Base-by-base conservation (phyloP, 371 early-diverging fungal genomes). In the Circinella minor region DNA sequence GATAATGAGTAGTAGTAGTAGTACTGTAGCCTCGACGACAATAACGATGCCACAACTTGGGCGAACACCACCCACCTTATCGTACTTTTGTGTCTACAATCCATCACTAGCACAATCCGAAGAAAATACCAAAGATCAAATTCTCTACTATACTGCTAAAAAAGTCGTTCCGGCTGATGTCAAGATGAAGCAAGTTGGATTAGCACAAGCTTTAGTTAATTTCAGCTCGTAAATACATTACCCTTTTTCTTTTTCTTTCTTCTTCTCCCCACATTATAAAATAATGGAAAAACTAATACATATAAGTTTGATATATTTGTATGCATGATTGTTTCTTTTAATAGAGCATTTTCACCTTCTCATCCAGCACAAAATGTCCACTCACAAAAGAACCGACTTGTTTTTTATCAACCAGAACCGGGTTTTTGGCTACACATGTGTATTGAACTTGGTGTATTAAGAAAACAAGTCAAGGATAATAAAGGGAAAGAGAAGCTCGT, bases 181-280 rank as follows among this genome's bases (percentile, higher is more conserved):
- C 60, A 90, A 92, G 78, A 85, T 94, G 77, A 86, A 93, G 39
- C 93, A 94, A 71, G 88, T 94, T 38, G 96, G 96, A 5, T 77
- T 94, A 39, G 93, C 93, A 9, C 91, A 93, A 66, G 95, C 93
- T 1, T 76, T 94, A 17, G 90, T 93, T 43, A 89, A 92, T 67
- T 94, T 94, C 77, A 89, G 92, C 48, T 80, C 79, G 93, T 92
- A 84, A 43, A 43, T 27, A 27, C 27, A 27, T 1, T 27, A 27
- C 27, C 2, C 27, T 27, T 2, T 27, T 27, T 27, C 27, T 27
- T 27, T 27, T 27, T 27, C 2, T 2, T 27, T 27, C 27, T 27
- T 27, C 27, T 27, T 27, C 2, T 27, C 27, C 2, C 27, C 27
- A 27, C 27, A 27, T 0, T 27, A 27, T 27, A 27, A 27, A 27